Conservation (phyloP, 768 basidiomycete species). For the Macrolepiota albuminosa region DNA sequence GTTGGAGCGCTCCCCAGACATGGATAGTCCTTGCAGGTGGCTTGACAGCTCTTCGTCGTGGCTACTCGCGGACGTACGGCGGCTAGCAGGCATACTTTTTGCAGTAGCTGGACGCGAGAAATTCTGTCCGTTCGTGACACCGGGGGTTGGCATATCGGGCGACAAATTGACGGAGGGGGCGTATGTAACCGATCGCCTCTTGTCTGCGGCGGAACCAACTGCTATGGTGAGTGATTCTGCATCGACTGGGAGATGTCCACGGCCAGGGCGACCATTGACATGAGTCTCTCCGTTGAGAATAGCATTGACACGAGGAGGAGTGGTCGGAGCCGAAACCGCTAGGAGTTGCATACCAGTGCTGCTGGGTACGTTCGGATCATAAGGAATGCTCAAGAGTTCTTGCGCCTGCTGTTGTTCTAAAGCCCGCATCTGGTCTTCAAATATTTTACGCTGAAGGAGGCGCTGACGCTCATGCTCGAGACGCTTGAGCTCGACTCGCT, state of each 20-base stretch:
- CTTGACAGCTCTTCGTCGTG: slow-evolving; percentile 79
- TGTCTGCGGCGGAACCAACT: slow-evolving; percentile 65
- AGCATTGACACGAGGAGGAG: slow-evolving; percentile 76
- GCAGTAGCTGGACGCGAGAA: slow-evolving; percentile 70
- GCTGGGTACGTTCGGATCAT: slow-evolving; percentile 43
- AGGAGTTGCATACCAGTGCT: slow-evolving; percentile 61
- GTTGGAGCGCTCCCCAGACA: slow-evolving; percentile 58
- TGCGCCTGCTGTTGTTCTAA: slow-evolving; percentile 90
- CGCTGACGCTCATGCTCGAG: slow-evolving; percentile 91
- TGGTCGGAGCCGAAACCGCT: slow-evolving; percentile 86
- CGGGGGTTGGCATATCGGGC: slow-evolving; percentile 52
- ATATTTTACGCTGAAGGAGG: slow-evolving; percentile 77
- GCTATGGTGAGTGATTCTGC: slow-evolving; percentile 62
- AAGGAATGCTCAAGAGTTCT: slow-evolving; percentile 74
- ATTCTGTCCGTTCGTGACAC: slow-evolving; percentile 41
- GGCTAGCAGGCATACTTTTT: slow-evolving; percentile 90
- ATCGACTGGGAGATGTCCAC: slow-evolving; percentile 52
- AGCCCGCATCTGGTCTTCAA: slow-evolving; percentile 95
- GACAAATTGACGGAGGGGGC: slow-evolving; percentile 74
- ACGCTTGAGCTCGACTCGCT: slow-evolving; percentile 90
- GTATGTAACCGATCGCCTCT: slow-evolving; percentile 84
- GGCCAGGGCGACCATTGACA: slow-evolving; percentile 33
- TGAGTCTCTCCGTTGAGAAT: slow-evolving; percentile 57
- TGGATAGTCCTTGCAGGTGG: slow-evolving; percentile 67
- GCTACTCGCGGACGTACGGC: slow-evolving; percentile 83